These are phyloP conservation scores for Termitomyces sp. DNA, from an alignment of 1,284 basidiomycete genomes.

Conservation along the genomic window DNA sequence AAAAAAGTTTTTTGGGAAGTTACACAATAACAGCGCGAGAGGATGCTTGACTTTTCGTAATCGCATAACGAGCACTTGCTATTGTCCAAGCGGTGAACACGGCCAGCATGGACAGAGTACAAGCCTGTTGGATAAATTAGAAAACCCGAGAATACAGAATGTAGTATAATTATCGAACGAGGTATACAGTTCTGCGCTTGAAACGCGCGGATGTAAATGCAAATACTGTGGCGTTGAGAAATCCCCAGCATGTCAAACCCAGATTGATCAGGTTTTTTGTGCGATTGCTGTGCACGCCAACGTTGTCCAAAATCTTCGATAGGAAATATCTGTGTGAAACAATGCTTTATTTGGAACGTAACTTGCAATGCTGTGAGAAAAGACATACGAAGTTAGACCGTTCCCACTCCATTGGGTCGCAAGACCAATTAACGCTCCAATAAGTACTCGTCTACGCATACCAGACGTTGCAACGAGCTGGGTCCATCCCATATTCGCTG, in stretches of 20 bases:
- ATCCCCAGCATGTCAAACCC: slow-evolving; percentile 48
- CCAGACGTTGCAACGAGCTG: slow-evolving; percentile 40
- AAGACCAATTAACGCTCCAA: slow-evolving; percentile 42
- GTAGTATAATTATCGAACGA: slow-evolving; percentile 28
- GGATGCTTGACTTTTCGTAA: slow-evolving; percentile 36
- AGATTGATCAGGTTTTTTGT: slow-evolving; percentile 53
- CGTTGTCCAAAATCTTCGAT: slow-evolving; percentile 39
- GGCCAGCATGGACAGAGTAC: slow-evolving; percentile 42
- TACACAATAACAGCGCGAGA: slow-evolving; percentile 26
- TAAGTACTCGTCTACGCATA: slow-evolving; percentile 44
- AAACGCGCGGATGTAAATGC: slow-evolving; percentile 47
- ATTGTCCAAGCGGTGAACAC: slow-evolving; percentile 51
- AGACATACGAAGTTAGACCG: slow-evolving; percentile 45
- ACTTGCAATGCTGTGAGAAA: neutral
- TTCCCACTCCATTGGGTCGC: slow-evolving; percentile 52
- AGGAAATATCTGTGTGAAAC: slow-evolving; percentile 37
- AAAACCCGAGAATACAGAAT: neutral
- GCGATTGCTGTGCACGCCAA: slow-evolving; percentile 41
- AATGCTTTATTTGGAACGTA: neutral
- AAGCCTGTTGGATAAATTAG: slow-evolving; percentile 24
- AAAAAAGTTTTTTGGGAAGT: neutral
- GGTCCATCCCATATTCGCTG: slow-evolving; percentile 35
- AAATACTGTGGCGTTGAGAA: slow-evolving; percentile 45
- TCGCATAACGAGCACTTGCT: slow-evolving; percentile 43
- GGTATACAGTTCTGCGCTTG: slow-evolving; percentile 44